Conservation (phyloP, 2,329 filamentous ascomycete species). For the Penicillium sp. region DNA sequence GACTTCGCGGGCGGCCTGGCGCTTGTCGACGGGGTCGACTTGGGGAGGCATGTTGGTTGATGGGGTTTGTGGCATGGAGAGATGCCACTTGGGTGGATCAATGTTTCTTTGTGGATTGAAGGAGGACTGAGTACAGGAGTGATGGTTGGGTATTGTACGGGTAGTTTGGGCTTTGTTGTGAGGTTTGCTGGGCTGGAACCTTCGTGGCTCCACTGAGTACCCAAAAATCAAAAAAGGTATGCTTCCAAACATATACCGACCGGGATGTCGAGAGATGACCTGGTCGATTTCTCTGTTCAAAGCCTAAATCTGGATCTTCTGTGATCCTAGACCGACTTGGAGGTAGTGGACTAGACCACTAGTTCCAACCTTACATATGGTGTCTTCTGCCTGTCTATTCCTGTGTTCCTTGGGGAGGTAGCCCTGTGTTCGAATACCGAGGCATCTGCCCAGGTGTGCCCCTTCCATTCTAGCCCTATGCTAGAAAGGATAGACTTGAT, state of each 20-base stretch:
- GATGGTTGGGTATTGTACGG: not conserved
- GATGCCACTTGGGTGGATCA: too few species aligned
- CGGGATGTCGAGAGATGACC: not conserved
- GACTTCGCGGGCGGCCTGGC: slow-evolving; percentile 52
- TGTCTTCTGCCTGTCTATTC: too few species aligned
- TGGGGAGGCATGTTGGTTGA: slow-evolving; percentile 39
- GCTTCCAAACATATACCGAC: not conserved
- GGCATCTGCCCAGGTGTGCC: too few species aligned
- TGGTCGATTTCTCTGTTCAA: not conserved
- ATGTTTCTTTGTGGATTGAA: not conserved
- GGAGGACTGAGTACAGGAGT: not conserved
- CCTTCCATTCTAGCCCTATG: too few species aligned
- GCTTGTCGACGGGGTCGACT: slow-evolving; percentile 48
- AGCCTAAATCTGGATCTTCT: too few species aligned
- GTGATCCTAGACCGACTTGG: too few species aligned
- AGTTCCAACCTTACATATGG: too few species aligned
- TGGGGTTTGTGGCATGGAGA: not conserved
- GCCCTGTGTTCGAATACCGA: too few species aligned
- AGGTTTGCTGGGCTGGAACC: not conserved
- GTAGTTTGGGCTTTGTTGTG: slow-evolving; percentile 1
- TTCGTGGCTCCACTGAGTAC: not conserved
- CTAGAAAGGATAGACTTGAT: too few species aligned
- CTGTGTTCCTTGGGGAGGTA: too few species aligned
- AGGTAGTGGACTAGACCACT: too few species aligned
- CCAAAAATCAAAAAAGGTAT: not conserved